These are phyloP conservation scores for Pestalotiopsis sp. DNA, from an alignment of 2,329 filamentous ascomycete species.

Conservation along the genomic window DNA sequence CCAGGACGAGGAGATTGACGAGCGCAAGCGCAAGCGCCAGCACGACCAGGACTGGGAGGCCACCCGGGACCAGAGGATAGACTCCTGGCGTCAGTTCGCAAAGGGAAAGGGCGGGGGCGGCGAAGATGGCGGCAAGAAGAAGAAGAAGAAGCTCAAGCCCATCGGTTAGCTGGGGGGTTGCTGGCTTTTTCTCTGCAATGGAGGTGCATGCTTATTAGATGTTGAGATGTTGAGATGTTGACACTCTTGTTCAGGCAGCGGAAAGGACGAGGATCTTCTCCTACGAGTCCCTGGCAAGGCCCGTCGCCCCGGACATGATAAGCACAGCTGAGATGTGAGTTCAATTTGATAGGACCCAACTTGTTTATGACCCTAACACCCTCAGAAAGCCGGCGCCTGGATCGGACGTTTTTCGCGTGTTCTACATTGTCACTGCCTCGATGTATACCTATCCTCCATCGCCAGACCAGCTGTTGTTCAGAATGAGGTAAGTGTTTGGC, in stretches of 20 bases:
- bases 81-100: constrained; percentile 90
- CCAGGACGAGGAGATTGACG: constrained; percentile 82
- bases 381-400: constrained; percentile 22
- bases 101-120: constrained; percentile 63
- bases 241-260: neutral
- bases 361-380: constrained; percentile 35
- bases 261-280: constrained; percentile 10
- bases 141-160: constrained; percentile 74
- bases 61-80: constrained; percentile 86
- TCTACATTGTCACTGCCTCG: neutral
- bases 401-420: neutral
- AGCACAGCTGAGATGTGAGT: constrained; percentile 29
- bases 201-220: neutral
- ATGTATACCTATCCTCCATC: neutral
- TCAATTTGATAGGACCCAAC: constrained; percentile 33
- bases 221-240: neutral
- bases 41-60: constrained; percentile 96
- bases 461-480: neutral
- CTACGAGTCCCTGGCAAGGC: neutral
- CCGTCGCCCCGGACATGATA: neutral
- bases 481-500: neutral
- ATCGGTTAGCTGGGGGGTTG: constrained; percentile 43
- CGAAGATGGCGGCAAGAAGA: constrained; percentile 50
- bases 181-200: neutral
- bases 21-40: constrained; percentile 82